Percentiles rank a stretch among this genome's conserved stretches.
These are phyloP conservation scores for Dacryopinax spathularia DNA, from an alignment of 768 basidiomycete genomes.

Conservation along the genomic window DNA sequence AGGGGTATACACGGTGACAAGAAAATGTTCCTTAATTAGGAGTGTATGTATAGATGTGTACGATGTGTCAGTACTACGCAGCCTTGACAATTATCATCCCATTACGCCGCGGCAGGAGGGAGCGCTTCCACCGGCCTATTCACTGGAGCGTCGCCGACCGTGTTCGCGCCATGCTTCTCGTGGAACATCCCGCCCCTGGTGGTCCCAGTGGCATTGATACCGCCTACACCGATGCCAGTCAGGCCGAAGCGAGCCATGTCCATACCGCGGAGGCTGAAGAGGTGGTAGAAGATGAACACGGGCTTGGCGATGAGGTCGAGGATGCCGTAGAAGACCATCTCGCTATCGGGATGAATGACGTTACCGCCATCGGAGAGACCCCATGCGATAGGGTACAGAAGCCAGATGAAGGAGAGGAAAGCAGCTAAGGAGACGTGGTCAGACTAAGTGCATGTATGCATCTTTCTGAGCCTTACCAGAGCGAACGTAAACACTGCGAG, in stretches of 20 bases:
- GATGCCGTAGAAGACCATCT: conserved; percentile 45
- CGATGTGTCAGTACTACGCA: too few species aligned
- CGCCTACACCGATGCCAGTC: background rate
- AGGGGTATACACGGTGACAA: too few species aligned
- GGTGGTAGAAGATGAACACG: conserved; percentile 23
- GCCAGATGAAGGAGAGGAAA: conserved; percentile 41
- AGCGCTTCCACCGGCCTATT: background rate
- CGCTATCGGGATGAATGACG: conserved; percentile 35
- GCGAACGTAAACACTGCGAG: conserved; percentile 20
- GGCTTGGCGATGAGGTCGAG: conserved; percentile 28
- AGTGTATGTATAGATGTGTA: too few species aligned
- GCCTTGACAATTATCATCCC: too few species aligned
- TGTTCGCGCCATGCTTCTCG: background rate
- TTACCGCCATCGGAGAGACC: conserved; percentile 41
- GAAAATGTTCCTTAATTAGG: too few species aligned
- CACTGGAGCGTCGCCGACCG: background rate
- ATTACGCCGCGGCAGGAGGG: background rate
- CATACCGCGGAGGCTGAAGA: conserved; percentile 19
- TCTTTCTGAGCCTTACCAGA: conserved; percentile 5
- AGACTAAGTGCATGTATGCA: background rate
- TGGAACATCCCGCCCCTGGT: background rate
- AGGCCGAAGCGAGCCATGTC: conserved; percentile 20
- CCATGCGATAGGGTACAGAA: conserved; percentile 45
- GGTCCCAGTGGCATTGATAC: background rate
- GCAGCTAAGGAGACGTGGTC: conserved; percentile 17